phyloP scores from a whole-genome alignment of 768 basidiomycete species.

The Hygrophorus pudorinus region DNA sequence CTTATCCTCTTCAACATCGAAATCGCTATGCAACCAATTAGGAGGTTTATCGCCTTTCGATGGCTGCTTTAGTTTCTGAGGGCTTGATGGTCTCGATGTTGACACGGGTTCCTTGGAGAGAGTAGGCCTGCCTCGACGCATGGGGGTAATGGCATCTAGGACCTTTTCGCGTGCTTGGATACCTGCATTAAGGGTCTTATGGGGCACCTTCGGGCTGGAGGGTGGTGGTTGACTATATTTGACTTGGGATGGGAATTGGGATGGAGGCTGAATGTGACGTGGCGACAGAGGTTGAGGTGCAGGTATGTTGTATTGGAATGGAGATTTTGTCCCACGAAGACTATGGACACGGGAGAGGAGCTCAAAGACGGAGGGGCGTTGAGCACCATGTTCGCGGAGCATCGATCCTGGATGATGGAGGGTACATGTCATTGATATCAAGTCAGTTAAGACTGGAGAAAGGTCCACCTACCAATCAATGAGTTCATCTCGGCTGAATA shows the following conservation, averaged over 20 bases:
- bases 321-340: constrained; percentile 80
- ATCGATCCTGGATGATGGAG: constrained; percentile 69
- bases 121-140: constrained; percentile 61
- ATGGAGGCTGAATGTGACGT: constrained; percentile 10
- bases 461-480: constrained; percentile 55
- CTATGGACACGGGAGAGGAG: constrained; percentile 74
- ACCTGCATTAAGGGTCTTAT: constrained; percentile 33
- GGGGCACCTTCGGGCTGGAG: background rate
- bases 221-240: constrained; percentile 11
- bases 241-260: constrained; percentile 16
- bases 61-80: constrained; percentile 20
- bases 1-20: constrained; percentile 32
- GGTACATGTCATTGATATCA: constrained; percentile 2
- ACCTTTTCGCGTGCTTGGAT: constrained; percentile 68
- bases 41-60: constrained; percentile 3
- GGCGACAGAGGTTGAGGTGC: constrained; percentile 37
- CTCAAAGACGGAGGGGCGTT: constrained; percentile 84
- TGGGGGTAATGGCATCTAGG: constrained; percentile 69
- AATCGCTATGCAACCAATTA: constrained; percentile 28
- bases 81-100: constrained; percentile 24
- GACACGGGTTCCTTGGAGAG: constrained; percentile 9
- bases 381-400: constrained; percentile 83
- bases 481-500: constrained; percentile 79
- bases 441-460: constrained; percentile 4
- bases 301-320: constrained; percentile 57